Percentiles rank a stretch among this genome's conserved stretches.
phyloP scores from a whole-genome alignment of 2,329 filamentous ascomycete species.

The Xylaria hypoxylon region DNA sequence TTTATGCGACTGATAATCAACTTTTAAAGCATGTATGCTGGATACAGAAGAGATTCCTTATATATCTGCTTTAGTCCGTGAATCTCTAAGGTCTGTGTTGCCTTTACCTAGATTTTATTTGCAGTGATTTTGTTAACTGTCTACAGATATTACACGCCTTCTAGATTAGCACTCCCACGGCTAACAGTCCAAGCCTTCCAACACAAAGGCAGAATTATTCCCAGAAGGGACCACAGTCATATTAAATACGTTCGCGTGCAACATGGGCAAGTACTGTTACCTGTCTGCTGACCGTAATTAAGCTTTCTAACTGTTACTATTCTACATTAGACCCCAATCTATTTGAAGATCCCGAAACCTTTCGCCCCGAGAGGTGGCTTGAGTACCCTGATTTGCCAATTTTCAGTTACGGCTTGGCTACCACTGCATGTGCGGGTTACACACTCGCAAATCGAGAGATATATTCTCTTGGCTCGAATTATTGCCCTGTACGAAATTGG shows the following conservation, averaged over 20 bases:
- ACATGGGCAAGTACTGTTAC: background rate
- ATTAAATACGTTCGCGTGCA: background rate
- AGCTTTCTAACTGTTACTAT: no score
- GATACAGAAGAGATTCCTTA: background rate
- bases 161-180: no score
- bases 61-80: no score
- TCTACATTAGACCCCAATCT: no score
- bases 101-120: no score
- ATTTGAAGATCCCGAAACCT: no score
- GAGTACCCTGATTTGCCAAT: background rate
- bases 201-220: background rate
- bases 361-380: no score
- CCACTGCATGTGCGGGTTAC: background rate
- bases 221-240: constrained; percentile 1
- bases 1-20: background rate
- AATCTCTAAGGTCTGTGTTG: no score
- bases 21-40: background rate
- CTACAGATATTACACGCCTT: no score
- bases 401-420: constrained; percentile 1
- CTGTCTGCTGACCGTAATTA: no score
- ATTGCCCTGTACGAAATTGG: no score
- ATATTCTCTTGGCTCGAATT: background rate
- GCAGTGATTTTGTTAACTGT: no score
- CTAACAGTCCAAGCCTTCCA: background rate
- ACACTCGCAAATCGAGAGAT: background rate